Evolutionary conservation across 2,329 filamentous ascomycete genomes (phyloP).

Genomic region (Exutisphaerella laricina): DNA sequence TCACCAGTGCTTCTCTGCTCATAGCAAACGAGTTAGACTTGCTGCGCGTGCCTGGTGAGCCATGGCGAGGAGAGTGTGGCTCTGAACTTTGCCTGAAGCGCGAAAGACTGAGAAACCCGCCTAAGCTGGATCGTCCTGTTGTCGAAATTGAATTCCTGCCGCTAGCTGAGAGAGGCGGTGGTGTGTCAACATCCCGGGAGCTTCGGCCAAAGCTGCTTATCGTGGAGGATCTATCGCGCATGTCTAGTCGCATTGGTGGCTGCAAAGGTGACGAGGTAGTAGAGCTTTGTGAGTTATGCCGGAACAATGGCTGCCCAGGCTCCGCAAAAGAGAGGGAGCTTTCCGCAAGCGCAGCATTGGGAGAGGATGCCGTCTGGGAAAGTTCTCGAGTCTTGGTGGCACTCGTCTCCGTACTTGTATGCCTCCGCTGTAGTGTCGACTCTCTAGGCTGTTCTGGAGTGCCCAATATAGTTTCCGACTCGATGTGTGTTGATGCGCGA

Average conservation of each 20-base stretch:
- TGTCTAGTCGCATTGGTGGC: conserved; percentile 53
- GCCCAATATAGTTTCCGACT: conserved; percentile 17
- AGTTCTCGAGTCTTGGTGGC: conserved; percentile 21
- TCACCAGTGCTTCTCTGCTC: conserved; percentile 59
- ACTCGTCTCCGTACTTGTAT: conserved; percentile 27
- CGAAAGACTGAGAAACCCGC: conserved; percentile 73
- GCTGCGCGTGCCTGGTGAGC: conserved; percentile 67
- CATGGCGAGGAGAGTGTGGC: conserved; percentile 58
- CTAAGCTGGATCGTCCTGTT: conserved; percentile 82
- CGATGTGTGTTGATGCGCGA: conserved; percentile 32
- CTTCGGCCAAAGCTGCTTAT: conserved; percentile 73
- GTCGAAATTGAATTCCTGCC: conserved; percentile 75
- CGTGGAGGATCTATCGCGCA: conserved; percentile 79
- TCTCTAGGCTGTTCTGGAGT: conserved; percentile 20
- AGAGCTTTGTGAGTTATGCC: conserved; percentile 63
- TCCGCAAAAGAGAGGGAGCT: conserved; percentile 44
- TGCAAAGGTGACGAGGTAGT: conserved; percentile 52
- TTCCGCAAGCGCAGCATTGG: conserved; percentile 48
- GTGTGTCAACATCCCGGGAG: conserved; percentile 65
- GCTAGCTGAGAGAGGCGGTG: conserved; percentile 50
- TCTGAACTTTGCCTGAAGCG: conserved; percentile 80
- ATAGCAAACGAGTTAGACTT: conserved; percentile 81
- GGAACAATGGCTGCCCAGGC: conserved; percentile 45
- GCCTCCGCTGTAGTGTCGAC: conserved; percentile 21
- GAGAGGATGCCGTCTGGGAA: conserved; percentile 29